These are phyloP conservation scores for Melanogaster broomeanus DNA, from an alignment of 768 basidiomycete genomes.

Conservation along the genomic window DNA sequence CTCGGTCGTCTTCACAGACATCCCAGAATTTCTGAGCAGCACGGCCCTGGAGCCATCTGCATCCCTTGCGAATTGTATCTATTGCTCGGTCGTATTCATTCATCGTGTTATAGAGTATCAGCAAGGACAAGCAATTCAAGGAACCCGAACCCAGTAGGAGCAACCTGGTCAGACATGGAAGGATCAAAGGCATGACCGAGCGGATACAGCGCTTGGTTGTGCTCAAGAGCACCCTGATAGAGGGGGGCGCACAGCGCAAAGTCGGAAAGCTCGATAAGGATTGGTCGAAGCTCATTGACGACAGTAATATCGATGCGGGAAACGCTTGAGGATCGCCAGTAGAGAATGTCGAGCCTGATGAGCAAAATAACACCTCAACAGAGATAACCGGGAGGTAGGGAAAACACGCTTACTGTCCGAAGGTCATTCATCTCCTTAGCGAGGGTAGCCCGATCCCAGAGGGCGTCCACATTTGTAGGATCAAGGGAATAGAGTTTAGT, in stretches of 20 bases:
- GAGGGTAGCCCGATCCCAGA: slow-evolving; percentile 87
- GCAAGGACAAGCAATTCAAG: slow-evolving; percentile 82
- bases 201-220: slow-evolving; percentile 50
- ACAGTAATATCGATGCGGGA: slow-evolving; percentile 75
- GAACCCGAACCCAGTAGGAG: slow-evolving; percentile 21
- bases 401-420: slow-evolving; percentile 50
- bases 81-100: slow-evolving; percentile 70
- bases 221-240: slow-evolving; percentile 72
- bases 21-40: slow-evolving; percentile 78
- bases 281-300: slow-evolving; percentile 68
- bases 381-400: background rate
- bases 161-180: slow-evolving; percentile 9
- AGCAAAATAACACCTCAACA: background rate
- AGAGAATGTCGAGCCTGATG: slow-evolving; percentile 29
- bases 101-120: slow-evolving; percentile 76
- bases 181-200: slow-evolving; percentile 43
- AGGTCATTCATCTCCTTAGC: slow-evolving; percentile 76
- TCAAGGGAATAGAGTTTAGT: slow-evolving; percentile 79
- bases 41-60: slow-evolving; percentile 91
- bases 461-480: slow-evolving; percentile 77
- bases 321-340: slow-evolving; percentile 26
- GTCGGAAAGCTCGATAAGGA: slow-evolving; percentile 58
- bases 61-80: slow-evolving; percentile 69
- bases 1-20: slow-evolving; percentile 80
- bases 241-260: slow-evolving; percentile 62